A percentile compares a stretch with the other conserved stretches of the same genome.
phyloP scores from a whole-genome alignment of 768 basidiomycete genomes.

The Leccinum incarnatum region DNA sequence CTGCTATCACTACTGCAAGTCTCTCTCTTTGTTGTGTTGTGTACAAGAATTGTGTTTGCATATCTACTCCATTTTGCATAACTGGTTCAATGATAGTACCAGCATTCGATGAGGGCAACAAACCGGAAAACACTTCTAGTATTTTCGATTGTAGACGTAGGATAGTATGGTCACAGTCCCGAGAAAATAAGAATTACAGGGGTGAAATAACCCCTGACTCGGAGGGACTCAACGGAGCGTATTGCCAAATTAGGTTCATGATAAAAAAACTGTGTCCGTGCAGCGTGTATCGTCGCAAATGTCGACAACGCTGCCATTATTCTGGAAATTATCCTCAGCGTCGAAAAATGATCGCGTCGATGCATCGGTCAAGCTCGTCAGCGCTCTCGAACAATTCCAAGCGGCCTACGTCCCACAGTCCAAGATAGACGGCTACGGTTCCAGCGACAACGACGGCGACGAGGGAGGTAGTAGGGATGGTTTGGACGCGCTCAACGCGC shows the following conservation, averaged over 20 bases:
- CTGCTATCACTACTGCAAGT: too few species aligned
- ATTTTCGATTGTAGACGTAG: too few species aligned
- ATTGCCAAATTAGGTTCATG: background rate
- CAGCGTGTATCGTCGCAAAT: slow-evolving; percentile 33
- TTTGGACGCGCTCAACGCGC: slow-evolving; percentile 71
- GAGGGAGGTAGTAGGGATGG: slow-evolving; percentile 31
- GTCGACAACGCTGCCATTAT: slow-evolving; percentile 88
- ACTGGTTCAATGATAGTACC: too few species aligned
- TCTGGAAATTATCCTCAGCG: slow-evolving; percentile 88
- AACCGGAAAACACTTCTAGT: too few species aligned
- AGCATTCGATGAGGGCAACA: too few species aligned
- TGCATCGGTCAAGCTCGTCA: slow-evolving; percentile 82
- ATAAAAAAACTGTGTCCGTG: slow-evolving; percentile 13
- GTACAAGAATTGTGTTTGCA: too few species aligned
- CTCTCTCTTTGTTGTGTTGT: too few species aligned
- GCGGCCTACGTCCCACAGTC: slow-evolving; percentile 52
- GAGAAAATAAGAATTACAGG: too few species aligned
- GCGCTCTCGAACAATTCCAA: slow-evolving; percentile 84
- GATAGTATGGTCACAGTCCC: too few species aligned
- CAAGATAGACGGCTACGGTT: slow-evolving; percentile 32
- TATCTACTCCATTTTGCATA: too few species aligned
- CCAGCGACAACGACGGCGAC: slow-evolving; percentile 37
- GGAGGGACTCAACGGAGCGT: slow-evolving; percentile 1
- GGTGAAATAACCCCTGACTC: too few species aligned
- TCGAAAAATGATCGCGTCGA: slow-evolving; percentile 77